phyloP scores from a whole-genome alignment of 306 rosid genomes.

The Cajanus cajan region DNA sequence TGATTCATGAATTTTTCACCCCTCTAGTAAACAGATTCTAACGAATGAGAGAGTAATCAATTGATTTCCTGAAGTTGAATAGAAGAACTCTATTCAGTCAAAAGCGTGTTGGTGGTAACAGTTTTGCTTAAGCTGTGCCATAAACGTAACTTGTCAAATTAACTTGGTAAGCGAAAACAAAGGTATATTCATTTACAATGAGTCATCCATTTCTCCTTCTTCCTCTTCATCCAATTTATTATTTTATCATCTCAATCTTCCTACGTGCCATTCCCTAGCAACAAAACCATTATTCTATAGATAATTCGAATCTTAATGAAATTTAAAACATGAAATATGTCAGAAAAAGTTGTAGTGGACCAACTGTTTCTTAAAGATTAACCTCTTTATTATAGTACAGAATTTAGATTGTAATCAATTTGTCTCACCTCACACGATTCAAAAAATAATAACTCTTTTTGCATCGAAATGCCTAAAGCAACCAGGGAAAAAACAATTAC shows the following conservation, averaged over 20 bases:
- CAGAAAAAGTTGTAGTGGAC: background rate
- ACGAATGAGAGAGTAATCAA: background rate
- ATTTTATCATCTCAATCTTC: background rate
- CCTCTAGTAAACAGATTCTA: background rate
- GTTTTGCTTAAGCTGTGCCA: background rate
- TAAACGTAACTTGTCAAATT: background rate
- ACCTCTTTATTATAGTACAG: background rate
- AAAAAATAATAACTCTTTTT: background rate
- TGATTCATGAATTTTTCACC: background rate
- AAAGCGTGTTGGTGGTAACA: background rate
- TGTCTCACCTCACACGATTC: background rate
- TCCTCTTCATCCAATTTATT: background rate
- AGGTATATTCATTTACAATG: background rate
- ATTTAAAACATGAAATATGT: background rate
- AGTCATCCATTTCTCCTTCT: background rate
- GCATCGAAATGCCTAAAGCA: background rate
- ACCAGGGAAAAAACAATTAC: conserved; percentile 42
- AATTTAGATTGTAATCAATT: background rate
- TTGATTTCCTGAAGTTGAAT: background rate
- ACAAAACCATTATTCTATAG: background rate
- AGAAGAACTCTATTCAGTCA: background rate
- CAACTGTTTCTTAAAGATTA: background rate
- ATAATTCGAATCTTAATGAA: background rate
- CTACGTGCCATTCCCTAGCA: background rate
- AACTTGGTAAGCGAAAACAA: background rate